These are phyloP conservation scores for Astrocystis sublimbata DNA, from an alignment of 495 filamentous ascomycete species.

Conservation along the genomic window DNA sequence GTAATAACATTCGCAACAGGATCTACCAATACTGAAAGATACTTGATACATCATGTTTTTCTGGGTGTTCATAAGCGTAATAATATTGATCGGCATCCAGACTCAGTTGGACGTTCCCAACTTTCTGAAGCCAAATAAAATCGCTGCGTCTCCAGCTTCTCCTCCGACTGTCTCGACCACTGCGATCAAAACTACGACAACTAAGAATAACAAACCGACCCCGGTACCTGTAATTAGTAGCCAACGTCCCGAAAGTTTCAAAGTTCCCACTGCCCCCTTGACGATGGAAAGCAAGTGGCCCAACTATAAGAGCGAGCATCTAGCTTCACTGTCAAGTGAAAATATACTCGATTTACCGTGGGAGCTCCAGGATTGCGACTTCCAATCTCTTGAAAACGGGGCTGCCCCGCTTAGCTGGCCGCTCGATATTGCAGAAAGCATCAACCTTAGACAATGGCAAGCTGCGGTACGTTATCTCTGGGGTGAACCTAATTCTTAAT, in stretches of 20 bases:
- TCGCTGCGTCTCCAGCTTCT: too few relatives aligned
- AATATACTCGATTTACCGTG: neutral
- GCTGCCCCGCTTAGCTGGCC: neutral
- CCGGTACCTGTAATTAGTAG: too few relatives aligned
- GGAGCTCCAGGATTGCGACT: neutral
- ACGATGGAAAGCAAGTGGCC: too few relatives aligned
- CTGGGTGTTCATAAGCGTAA: neutral
- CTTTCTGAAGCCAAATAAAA: too few relatives aligned
- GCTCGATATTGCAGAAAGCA: neutral
- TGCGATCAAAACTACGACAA: neutral
- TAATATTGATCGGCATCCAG: neutral
- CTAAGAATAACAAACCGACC: neutral
- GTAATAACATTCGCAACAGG: neutral
- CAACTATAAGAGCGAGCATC: too few relatives aligned
- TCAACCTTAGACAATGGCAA: neutral
- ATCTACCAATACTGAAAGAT: neutral
- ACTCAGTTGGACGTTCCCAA: too few relatives aligned
- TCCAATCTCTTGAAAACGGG: neutral
- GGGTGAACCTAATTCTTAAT: too few relatives aligned
- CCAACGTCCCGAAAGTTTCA: too few relatives aligned
- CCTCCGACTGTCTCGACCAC: too few relatives aligned
- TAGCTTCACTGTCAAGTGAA: neutral
- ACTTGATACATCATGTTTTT: neutral
- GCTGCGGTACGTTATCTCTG: neutral
- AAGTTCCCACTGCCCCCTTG: too few relatives aligned